A percentile compares a stretch with the other conserved stretches of the same genome.
Evolutionary conservation across 2,329 filamentous ascomycete genomes (phyloP).

Genomic region (Sporothrix luriei): DNA sequence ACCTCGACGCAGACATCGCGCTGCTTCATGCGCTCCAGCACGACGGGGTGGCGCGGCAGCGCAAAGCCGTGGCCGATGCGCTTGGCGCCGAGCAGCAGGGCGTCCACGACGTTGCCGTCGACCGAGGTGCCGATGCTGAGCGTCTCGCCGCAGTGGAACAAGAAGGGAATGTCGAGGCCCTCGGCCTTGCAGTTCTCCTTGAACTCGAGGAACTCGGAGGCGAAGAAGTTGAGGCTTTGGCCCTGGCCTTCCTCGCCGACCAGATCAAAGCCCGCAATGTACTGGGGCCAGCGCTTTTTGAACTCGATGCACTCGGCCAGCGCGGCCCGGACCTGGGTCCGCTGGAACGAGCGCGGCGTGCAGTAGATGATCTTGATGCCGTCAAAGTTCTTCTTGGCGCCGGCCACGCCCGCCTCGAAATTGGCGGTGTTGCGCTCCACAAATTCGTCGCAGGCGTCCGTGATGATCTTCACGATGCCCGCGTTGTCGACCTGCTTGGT

Average conservation of each 20-base stretch:
- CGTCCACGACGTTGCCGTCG: slow-evolving; percentile 70
- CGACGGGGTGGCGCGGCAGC: slow-evolving; percentile 64
- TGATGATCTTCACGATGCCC: slow-evolving; percentile 63
- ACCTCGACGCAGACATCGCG: slow-evolving; percentile 71
- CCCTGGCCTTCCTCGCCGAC: slow-evolving; percentile 69
- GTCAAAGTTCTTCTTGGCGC: slow-evolving; percentile 52
- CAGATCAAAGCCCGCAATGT: slow-evolving; percentile 71
- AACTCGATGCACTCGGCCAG: slow-evolving; percentile 64
- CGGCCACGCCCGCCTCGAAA: slow-evolving; percentile 8
- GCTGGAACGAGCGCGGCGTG: slow-evolving; percentile 63
- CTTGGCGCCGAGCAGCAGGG: slow-evolving; percentile 65
- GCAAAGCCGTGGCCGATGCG: slow-evolving; percentile 76
- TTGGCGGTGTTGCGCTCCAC: slow-evolving; percentile 39
- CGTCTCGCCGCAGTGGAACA: slow-evolving; percentile 78
- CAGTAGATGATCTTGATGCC: slow-evolving; percentile 73
- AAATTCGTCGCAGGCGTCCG: slow-evolving; percentile 57
- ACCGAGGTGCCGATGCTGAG: slow-evolving; percentile 65
- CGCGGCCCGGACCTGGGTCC: slow-evolving; percentile 51
- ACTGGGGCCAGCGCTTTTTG: slow-evolving; percentile 57
- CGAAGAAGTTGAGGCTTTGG: slow-evolving; percentile 59
- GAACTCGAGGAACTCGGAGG: slow-evolving; percentile 60
- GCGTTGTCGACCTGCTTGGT: slow-evolving; percentile 54
- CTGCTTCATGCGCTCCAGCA: slow-evolving; percentile 67
- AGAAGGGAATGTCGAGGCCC: slow-evolving; percentile 64
- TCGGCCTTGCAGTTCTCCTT: slow-evolving; percentile 52